Conservation (phyloP, 441 rosid genomes). For the Eutrema salsugineum region DNA sequence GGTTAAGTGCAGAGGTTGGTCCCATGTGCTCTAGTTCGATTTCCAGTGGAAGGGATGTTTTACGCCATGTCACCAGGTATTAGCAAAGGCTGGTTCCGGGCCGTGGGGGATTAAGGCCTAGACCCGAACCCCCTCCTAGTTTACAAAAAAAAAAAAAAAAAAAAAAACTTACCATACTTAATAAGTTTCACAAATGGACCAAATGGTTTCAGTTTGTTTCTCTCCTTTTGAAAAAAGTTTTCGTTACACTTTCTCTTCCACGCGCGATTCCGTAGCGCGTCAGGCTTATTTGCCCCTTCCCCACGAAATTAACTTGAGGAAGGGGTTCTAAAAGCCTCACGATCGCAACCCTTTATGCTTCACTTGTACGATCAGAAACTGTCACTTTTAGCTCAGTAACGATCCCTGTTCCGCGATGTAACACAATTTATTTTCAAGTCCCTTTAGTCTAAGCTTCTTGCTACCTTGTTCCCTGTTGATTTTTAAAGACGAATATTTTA, state of each 20-base stretch:
- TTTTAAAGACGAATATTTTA: not conserved
- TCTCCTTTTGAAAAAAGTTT: too few relatives aligned
- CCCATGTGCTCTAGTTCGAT: too few relatives aligned
- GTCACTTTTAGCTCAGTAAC: not conserved
- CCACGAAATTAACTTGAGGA: conserved; percentile 1
- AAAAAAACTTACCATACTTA: too few relatives aligned
- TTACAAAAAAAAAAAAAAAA: too few relatives aligned
- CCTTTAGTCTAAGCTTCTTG: not conserved
- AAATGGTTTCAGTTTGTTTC: too few relatives aligned
- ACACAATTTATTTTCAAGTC: not conserved
- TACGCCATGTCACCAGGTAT: too few relatives aligned
- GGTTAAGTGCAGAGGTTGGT: too few relatives aligned
- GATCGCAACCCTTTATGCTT: not conserved
- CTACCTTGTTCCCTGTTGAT: not conserved
- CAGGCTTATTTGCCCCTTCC: not conserved
- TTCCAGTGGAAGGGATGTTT: too few relatives aligned
- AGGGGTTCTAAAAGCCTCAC: not conserved
- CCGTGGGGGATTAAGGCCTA: too few relatives aligned
- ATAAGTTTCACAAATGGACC: too few relatives aligned
- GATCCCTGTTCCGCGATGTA: not conserved
- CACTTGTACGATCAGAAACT: not conserved
- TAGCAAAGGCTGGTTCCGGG: too few relatives aligned
- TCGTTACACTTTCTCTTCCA: not conserved
- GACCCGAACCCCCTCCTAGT: too few relatives aligned
- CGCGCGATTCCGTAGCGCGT: not conserved